Conservation (phyloP, 768 basidiomycete species). For the Phaeotremella skinneri region DNA sequence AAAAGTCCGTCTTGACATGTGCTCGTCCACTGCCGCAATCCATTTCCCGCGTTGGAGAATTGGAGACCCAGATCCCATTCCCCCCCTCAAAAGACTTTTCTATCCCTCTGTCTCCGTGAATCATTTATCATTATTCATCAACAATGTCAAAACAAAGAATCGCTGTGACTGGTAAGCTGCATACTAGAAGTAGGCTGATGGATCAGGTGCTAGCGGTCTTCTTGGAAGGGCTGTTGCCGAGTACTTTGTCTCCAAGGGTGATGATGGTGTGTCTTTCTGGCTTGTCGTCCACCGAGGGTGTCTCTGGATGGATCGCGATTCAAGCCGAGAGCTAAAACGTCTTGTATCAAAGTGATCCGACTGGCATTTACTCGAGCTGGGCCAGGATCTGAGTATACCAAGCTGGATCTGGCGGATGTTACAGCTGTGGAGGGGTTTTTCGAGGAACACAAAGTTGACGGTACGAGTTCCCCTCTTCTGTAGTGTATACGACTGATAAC, state of each 20-base stretch:
- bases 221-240: constrained; percentile 75
- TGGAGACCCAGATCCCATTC: too few species aligned
- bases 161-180: too few species aligned
- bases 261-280: constrained; percentile 40
- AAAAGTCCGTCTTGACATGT: too few species aligned
- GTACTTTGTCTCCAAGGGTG: constrained; percentile 58
- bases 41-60: too few species aligned
- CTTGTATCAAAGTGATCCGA: constrained; percentile 59
- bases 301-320: background rate
- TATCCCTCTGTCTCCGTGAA: too few species aligned
- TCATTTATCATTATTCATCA: too few species aligned
- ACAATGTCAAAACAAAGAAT: too few species aligned
- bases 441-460: constrained; percentile 63
- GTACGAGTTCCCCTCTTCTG: constrained; percentile 54
- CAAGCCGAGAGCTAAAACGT: constrained; percentile 16
- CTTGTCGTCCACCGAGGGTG: background rate
- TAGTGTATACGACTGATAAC: background rate
- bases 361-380: constrained; percentile 70
- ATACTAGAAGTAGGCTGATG: too few species aligned
- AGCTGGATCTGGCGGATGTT: constrained; percentile 68
- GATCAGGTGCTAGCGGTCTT: constrained; percentile 90
- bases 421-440: constrained; percentile 61
- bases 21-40: too few species aligned
- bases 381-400: constrained; percentile 52
- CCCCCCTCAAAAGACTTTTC: too few species aligned